Base-by-base conservation (phyloP, 2,329 filamentous ascomycete species). In the Chaetomium strumarium region DNA sequence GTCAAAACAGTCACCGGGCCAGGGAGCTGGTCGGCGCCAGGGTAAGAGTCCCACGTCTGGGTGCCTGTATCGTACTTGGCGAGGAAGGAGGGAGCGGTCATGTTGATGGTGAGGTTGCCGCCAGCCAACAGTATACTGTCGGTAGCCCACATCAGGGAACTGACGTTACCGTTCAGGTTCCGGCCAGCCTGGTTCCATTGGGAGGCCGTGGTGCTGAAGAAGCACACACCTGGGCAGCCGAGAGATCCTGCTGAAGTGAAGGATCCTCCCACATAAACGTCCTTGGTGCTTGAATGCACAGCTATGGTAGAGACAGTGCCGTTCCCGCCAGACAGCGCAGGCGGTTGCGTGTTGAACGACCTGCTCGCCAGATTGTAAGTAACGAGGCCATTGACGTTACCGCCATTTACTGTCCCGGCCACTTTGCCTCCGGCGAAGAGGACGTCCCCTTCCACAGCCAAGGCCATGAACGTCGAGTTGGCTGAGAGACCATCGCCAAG, bases 171-270 rank as follows among this genome's bases (percentile, higher is more conserved):
- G 44, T 73, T 74, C 14, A 97, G 69, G 52, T 80, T 84, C 41
- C 78, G 80, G 9, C 90, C 90, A 13, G 90, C 87, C 36, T 86
- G 81, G 62, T 78, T 86, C 92, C 92, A 99, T 63, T 91, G 85
- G 13, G 77, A 79, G 5, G 77, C 76, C 8, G 80, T 73, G 2
- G 84, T 81, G 64, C 86, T 84, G 71, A 88, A 95, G 54, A 86
- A 75, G 70, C 93, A 99, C 20, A 99, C 80, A 43, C 82, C 84
- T 3, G 86, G 83, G 66, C 93, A 99, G 39, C 81, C 84, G 30
- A 97, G 78, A 5, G 86, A 85, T 29, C 93, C 93, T 16, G 90
- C 93, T 31, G 80, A 81, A n/a, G 81, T 75, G 64, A 97, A 99
- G 10, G 80, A 82, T 31, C 93, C 93, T 36, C 86, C 92, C 31